Evolutionary conservation across 192 early-diverging fungal genomes (phyloP).

Genomic region (Mortierella alpina): DNA sequence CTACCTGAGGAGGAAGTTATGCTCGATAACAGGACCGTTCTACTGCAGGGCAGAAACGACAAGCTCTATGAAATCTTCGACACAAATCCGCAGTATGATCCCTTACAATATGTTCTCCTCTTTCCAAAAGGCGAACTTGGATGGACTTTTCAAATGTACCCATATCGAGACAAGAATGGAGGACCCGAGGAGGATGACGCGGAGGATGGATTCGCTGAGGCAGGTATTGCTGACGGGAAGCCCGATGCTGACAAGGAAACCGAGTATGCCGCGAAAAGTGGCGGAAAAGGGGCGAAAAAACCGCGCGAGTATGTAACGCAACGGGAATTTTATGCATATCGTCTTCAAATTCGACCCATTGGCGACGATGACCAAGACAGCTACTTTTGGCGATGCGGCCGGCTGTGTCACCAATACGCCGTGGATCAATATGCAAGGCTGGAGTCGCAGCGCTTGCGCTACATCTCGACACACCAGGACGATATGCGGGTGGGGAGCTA

Average conservation of each 20-base stretch:
- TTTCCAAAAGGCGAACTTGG: constrained; percentile 15
- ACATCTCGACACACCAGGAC: constrained; percentile 8
- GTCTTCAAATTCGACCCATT: neutral
- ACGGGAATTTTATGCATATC: neutral
- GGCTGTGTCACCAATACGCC: constrained; percentile 11
- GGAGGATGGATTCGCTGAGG: no score
- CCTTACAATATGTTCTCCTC: constrained; percentile 18
- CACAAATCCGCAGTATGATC: no score
- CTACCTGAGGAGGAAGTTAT: constrained; percentile 22
- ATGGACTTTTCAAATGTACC: no score
- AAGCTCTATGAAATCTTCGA: neutral
- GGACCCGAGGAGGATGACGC: no score
- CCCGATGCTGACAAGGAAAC: no score
- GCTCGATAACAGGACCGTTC: neutral
- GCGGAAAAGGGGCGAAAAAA: no score
- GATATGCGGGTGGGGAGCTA: neutral
- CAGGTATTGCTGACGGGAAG: no score
- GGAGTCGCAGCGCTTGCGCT: constrained; percentile 8
- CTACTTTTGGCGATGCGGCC: neutral
- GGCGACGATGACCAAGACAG: neutral
- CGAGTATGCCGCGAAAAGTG: no score
- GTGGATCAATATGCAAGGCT: constrained; percentile 28
- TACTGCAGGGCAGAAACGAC: neutral
- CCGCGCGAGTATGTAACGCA: neutral
- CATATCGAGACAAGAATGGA: no score